phyloP scores from a whole-genome alignment of 78 protist genomes.

The Cavenderia fasciculata region DNA sequence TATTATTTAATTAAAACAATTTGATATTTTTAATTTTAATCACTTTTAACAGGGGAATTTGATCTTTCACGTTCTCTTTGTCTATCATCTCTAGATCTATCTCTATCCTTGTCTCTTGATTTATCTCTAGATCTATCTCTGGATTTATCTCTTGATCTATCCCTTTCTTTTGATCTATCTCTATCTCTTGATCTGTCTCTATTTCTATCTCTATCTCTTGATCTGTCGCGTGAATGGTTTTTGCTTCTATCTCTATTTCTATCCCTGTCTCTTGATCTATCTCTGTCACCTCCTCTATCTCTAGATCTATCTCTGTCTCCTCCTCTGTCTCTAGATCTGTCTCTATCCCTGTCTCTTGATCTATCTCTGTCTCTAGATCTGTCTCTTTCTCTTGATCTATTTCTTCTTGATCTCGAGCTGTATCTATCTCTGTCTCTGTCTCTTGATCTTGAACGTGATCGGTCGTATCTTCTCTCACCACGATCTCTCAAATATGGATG shows the following conservation, averaged over 20 bases:
- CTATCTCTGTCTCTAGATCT: constrained; percentile 2
- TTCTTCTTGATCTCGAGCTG: neutral
- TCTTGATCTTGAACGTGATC: neutral
- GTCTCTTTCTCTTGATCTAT: constrained; percentile 1
- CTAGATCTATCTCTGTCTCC: neutral
- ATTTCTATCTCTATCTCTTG: neutral
- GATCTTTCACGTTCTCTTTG: neutral
- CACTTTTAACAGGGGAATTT: no score
- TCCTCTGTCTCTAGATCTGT: neutral
- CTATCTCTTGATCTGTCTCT: constrained; percentile 4
- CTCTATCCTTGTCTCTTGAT: constrained; percentile 1
- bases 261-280: constrained; percentile 6
- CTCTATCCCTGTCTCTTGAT: constrained; percentile 11
- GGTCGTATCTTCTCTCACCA: neutral
- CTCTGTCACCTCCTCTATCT: neutral
- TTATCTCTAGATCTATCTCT: neutral
- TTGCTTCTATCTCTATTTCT: neutral
- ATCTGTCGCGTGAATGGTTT: no score
- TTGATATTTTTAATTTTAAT: no score
- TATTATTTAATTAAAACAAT: no score
- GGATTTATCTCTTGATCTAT: no score
- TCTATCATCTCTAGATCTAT: constrained; percentile 11
- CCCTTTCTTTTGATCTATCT: neutral
- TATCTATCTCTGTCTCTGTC: neutral
- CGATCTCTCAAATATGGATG: no score